Evolutionary conservation across 441 rosid species (phyloP).

Genomic region (Isatis lusitanica): DNA sequence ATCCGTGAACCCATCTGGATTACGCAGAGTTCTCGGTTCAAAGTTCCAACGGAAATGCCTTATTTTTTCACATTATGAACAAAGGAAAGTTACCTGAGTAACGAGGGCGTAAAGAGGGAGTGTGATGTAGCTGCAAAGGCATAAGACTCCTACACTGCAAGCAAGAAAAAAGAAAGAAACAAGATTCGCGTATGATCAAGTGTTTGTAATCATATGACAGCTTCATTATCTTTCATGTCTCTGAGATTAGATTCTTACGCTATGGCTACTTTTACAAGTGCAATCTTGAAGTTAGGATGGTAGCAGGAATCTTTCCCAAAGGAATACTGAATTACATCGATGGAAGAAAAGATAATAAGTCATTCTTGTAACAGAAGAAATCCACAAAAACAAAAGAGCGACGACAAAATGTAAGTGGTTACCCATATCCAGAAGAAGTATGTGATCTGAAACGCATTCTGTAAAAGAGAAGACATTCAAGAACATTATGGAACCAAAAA

Average conservation of each 20-base stretch:
- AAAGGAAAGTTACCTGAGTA: conserved; percentile 66
- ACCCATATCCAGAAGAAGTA: conserved; percentile 95
- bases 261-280: conserved; percentile 49
- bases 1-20: conserved; percentile 84
- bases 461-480: conserved; percentile 19
- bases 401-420: not conserved
- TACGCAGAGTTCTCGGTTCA: not conserved
- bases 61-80: not conserved
- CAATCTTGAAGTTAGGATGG: conserved; percentile 56
- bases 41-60: not conserved
- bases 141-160: conserved; percentile 59
- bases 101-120: conserved; percentile 94
- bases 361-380: not conserved
- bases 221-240: not conserved
- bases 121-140: conserved; percentile 88
- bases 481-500: not conserved
- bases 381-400: not conserved
- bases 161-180: not conserved
- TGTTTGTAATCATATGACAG: not conserved
- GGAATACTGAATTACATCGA: conserved; percentile 55
- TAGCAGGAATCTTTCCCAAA: conserved; percentile 73
- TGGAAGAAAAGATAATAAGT: not conserved
- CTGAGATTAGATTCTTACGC: conserved; percentile 55
- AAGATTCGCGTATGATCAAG: not conserved
- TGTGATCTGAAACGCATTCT: conserved; percentile 94